phyloP scores from a whole-genome alignment of 495 filamentous ascomycete species.

The Podospora pseudopauciseta region DNA sequence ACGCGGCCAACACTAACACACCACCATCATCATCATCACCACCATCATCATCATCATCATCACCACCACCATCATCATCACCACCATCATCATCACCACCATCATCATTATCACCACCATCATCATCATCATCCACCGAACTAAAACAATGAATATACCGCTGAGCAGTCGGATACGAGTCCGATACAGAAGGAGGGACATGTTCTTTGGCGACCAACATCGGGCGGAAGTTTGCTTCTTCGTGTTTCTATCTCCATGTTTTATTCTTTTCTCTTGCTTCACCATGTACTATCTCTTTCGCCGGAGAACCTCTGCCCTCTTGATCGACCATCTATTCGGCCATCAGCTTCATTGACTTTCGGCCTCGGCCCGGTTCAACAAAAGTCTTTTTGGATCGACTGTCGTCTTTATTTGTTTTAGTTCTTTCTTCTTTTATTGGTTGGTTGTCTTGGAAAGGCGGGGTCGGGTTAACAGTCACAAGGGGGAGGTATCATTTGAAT shows the following conservation, averaged over 20 bases:
- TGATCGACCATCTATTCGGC: background rate
- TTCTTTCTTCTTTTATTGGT: background rate
- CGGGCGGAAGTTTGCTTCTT: background rate
- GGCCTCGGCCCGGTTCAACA: background rate
- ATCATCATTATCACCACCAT: background rate
- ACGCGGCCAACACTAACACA: background rate
- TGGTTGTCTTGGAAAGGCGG: background rate
- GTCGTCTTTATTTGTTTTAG: background rate
- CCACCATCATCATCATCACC: background rate
- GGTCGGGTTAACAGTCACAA: background rate
- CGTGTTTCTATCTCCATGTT: background rate
- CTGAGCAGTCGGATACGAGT: background rate
- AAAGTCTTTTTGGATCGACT: background rate
- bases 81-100: background rate
- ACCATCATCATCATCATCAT: background rate
- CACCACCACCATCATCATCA: background rate
- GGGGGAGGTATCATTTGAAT: background rate
- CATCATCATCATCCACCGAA: background rate
- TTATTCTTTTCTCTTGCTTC: background rate
- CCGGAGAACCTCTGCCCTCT: background rate
- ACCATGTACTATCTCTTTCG: background rate
- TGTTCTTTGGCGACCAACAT: background rate
- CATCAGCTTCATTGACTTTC: background rate
- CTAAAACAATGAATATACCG: background rate
- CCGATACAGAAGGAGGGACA: background rate